These are phyloP conservation scores for Plasmodium inui DNA, from an alignment of 169 alveolate species.

Conservation along the genomic window DNA sequence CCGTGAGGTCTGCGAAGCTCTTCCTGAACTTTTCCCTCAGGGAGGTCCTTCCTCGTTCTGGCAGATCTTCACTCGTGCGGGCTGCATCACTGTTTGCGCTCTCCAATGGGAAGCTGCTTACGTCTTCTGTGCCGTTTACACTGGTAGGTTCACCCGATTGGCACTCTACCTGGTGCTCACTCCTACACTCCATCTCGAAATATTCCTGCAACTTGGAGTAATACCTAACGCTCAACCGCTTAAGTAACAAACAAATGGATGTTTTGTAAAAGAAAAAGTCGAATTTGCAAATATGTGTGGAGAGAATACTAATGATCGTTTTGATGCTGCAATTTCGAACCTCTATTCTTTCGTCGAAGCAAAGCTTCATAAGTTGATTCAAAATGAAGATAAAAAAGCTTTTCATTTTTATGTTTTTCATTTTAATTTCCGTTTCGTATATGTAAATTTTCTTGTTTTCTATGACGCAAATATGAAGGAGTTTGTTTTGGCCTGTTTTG, in stretches of 20 bases:
- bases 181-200: slow-evolving; percentile 32
- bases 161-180: background rate
- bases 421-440: slow-evolving; percentile 44
- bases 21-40: background rate
- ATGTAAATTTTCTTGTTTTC: slow-evolving; percentile 59
- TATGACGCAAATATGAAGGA: slow-evolving; percentile 31
- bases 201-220: slow-evolving; percentile 28
- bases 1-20: slow-evolving; percentile 13
- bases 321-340: slow-evolving; percentile 73
- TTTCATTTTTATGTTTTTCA: slow-evolving; percentile 73
- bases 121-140: background rate
- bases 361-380: slow-evolving; percentile 59
- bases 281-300: slow-evolving; percentile 57
- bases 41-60: background rate
- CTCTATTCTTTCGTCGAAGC: slow-evolving; percentile 76
- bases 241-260: slow-evolving; percentile 61
- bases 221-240: slow-evolving; percentile 25
- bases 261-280: slow-evolving; percentile 72
- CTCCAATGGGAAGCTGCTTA: background rate
- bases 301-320: slow-evolving; percentile 71
- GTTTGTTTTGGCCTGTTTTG: background rate
- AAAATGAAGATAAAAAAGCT: slow-evolving; percentile 66
- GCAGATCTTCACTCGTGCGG: background rate
- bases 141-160: background rate
- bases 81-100: background rate